A percentile compares a stretch with the other conserved stretches of the same genome.
These are phyloP conservation scores for Paratrypanosoma confusum DNA, from an alignment of 208 protist genomes.

Conservation along the genomic window DNA sequence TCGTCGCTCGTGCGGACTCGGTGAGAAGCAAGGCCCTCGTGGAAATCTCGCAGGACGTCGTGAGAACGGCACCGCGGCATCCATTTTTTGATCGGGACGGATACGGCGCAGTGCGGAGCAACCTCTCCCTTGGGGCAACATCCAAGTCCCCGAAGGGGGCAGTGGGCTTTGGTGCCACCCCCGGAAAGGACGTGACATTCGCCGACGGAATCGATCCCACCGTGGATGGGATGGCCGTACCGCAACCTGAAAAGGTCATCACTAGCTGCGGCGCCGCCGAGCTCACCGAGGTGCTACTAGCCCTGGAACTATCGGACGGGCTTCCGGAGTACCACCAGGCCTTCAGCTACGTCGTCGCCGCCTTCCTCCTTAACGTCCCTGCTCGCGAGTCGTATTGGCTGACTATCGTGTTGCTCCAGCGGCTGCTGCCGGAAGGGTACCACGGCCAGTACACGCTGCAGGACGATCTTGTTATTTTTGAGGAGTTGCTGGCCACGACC, in stretches of 20 bases:
- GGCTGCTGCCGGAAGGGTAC: slow-evolving; percentile 10
- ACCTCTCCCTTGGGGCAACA: too few relatives aligned
- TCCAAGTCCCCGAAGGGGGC: too few relatives aligned
- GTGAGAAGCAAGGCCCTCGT: slow-evolving; percentile 6
- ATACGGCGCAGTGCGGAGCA: slow-evolving; percentile 2
- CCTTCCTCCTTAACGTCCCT: slow-evolving; percentile 7
- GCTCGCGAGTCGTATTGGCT: slow-evolving; percentile 9
- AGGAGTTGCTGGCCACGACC: slow-evolving; percentile 1
- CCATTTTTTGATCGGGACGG: slow-evolving; percentile 12
- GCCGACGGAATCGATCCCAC: too few relatives aligned
- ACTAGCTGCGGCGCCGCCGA: too few relatives aligned
- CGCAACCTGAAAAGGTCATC: too few relatives aligned
- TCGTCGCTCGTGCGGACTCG: neutral
- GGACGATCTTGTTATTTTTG: slow-evolving; percentile 5
- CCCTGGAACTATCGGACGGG: slow-evolving; percentile 3
- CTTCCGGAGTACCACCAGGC: slow-evolving; percentile 15
- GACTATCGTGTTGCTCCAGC: slow-evolving; percentile 3
- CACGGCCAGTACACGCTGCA: slow-evolving; percentile 8
- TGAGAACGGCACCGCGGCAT: slow-evolving; percentile 10
- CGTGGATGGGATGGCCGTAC: too few relatives aligned
- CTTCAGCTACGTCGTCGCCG: slow-evolving; percentile 18
- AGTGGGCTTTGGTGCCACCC: too few relatives aligned
- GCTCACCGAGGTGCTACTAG: slow-evolving; percentile 6
- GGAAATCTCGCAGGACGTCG: slow-evolving; percentile 16
- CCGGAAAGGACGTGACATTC: too few relatives aligned